Evolutionary conservation across 768 basidiomycete genomes (phyloP).

Genomic region (Leccinum subgranulosum): DNA sequence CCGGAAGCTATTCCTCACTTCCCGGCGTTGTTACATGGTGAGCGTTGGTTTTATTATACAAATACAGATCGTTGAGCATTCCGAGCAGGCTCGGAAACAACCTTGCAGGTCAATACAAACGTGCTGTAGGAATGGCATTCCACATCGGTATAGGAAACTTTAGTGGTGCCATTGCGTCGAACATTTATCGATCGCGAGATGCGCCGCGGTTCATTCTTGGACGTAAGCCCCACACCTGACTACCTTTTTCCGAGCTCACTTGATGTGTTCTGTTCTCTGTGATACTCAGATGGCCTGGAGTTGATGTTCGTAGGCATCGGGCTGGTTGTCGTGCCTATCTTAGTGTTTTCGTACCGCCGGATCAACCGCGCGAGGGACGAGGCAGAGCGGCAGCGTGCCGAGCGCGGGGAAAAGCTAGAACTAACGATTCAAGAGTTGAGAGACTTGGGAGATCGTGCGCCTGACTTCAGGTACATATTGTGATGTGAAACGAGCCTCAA

Average conservation of each 20-base stretch:
- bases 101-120: constrained; percentile 66
- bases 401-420: neutral
- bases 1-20: constrained; percentile 52
- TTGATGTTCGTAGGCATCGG: neutral
- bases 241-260: neutral
- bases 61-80: neutral
- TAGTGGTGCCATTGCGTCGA: constrained; percentile 59
- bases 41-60: constrained; percentile 13
- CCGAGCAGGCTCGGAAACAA: constrained; percentile 50
- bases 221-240: neutral
- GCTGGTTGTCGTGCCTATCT: neutral
- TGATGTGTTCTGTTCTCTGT: neutral
- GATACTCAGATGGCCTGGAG: neutral
- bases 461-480: neutral
- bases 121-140: constrained; percentile 62
- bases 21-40: constrained; percentile 65
- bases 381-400: neutral
- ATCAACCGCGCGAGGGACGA: neutral
- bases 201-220: constrained; percentile 9
- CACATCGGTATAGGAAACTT: constrained; percentile 57
- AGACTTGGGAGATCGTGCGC: neutral
- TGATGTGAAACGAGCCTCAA: neutral
- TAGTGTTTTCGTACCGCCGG: neutral
- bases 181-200: constrained; percentile 59
- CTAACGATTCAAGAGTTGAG: neutral